These are phyloP conservation scores for Xerocomellus dryophilus DNA, from an alignment of 768 basidiomycete genomes.

Conservation along the genomic window DNA sequence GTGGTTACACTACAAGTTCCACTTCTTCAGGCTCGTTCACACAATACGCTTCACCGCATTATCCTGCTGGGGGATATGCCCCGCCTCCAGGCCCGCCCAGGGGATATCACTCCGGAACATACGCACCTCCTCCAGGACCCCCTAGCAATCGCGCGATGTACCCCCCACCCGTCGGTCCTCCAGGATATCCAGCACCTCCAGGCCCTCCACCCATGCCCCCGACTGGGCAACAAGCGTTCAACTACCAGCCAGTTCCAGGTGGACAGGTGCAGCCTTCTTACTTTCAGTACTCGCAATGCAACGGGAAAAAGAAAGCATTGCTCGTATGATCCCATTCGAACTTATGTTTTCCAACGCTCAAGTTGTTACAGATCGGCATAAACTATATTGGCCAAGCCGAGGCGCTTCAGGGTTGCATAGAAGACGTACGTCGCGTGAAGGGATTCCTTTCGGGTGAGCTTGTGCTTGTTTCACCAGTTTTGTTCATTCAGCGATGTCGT, in stretches of 20 bases:
- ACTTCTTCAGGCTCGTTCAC: slow-evolving; percentile 9
- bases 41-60: not conserved
- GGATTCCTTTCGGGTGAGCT: slow-evolving; percentile 70
- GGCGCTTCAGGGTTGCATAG: slow-evolving; percentile 84
- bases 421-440: slow-evolving; percentile 82
- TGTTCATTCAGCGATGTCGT: not conserved
- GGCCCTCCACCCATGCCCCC: slow-evolving; percentile 54
- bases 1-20: slow-evolving; percentile 20
- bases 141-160: slow-evolving; percentile 9
- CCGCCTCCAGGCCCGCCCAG: slow-evolving; percentile 9
- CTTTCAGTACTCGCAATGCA: slow-evolving; percentile 91
- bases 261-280: slow-evolving; percentile 52
- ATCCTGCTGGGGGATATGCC: slow-evolving; percentile 23
- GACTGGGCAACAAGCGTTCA: slow-evolving; percentile 56
- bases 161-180: not conserved
- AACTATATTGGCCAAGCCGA: slow-evolving; percentile 72
- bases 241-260: slow-evolving; percentile 51
- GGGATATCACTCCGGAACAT: slow-evolving; percentile 12
- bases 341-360: not conserved
- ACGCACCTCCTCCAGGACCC: slow-evolving; percentile 14
- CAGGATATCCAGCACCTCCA: slow-evolving; percentile 16
- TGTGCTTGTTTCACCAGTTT: slow-evolving; percentile 20
- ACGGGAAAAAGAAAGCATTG: slow-evolving; percentile 82
- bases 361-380: slow-evolving; percentile 68
- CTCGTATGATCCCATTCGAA: slow-evolving; percentile 50